Base-by-base conservation (phyloP, 2,329 filamentous ascomycete genomes). In the Sporothrix pseudoabietina region DNA sequence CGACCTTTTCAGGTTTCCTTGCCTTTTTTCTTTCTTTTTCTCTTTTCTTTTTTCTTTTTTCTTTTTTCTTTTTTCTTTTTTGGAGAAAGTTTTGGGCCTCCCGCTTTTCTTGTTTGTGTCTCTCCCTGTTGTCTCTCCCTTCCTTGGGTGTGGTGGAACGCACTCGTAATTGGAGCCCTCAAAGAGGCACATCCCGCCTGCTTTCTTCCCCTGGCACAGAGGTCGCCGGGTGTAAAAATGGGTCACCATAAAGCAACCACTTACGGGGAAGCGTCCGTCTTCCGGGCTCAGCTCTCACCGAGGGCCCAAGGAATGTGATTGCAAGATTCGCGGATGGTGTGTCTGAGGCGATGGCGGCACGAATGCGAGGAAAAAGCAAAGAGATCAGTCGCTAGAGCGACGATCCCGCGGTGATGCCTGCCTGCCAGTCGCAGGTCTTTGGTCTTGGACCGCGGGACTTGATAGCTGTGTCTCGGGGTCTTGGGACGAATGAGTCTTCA, bases 51-150 rank as follows among this genome's bases (percentile, higher is more conserved):
- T 26, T 26, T 26, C 2, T 26, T 26, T 26, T 26, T 26, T 26
- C n/a, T 26, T 26, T 26, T 26, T 26, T 26, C 2, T 26, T 49
- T 26, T 26, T 26, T 26, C 2, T 26, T 26, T 26, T 26, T 26
- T 26, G 1, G 26, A 26, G 26, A 26, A 6, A 14, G 4, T 30
- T 69, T 59, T 44, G 19, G 32, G 39, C 9, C 41, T 65, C 49
- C 55, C 30, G 22, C 61, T 65, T 65, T 55, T 65, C 32, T 54
- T 65, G 41, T 41, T 30, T 22, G n/a, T 71, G 32, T 71, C 57
- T 71, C 44, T 63, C 49, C 39, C 55, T 71, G 41, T 63, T 63
- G 55, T 71, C 39, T 61, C 69, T 71, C 69, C 54, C 69, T 71
- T 39, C 41, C 69, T 71, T 71, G 35, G n/a, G 52, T 55, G 19